Evolutionary conservation across 169 alveolate species (phyloP).

Genomic region (Cryptosporidium tyzzeri): DNA sequence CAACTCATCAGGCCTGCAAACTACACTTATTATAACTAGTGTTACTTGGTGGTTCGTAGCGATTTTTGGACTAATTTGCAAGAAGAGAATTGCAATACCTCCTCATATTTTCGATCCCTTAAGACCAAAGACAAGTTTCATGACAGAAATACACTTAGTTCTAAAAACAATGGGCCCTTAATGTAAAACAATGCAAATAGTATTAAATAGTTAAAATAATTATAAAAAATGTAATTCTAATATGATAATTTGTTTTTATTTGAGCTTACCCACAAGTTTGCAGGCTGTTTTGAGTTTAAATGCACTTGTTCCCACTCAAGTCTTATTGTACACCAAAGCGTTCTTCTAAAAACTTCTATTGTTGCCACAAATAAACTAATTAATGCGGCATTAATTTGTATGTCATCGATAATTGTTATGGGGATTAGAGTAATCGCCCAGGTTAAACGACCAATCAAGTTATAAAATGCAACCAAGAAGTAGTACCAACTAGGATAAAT

Average conservation of each 20-base stretch:
- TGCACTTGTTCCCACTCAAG: slow-evolving; percentile 77
- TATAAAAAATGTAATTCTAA: background rate
- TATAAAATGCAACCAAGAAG: slow-evolving; percentile 78
- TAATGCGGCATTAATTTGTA: slow-evolving; percentile 60
- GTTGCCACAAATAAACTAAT: slow-evolving; percentile 65
- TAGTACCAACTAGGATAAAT: slow-evolving; percentile 81
- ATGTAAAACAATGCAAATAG: background rate
- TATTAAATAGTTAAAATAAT: background rate
- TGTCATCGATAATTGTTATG: slow-evolving; percentile 77
- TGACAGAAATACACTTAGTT: slow-evolving; percentile 69
- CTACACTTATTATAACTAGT: slow-evolving; percentile 40
- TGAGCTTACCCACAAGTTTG: slow-evolving; percentile 50
- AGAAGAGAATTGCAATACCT: slow-evolving; percentile 55
- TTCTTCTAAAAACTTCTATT: slow-evolving; percentile 51
- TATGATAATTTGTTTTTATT: slow-evolving; percentile 7
- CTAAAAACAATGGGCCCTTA: slow-evolving; percentile 71
- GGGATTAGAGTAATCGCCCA: slow-evolving; percentile 88
- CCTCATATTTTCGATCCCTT: slow-evolving; percentile 73
- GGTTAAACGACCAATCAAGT: slow-evolving; percentile 82
- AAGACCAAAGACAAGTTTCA: slow-evolving; percentile 49
- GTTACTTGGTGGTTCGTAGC: slow-evolving; percentile 70
- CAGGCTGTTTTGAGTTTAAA: slow-evolving; percentile 66
- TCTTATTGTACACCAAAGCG: slow-evolving; percentile 74
- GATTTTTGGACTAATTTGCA: slow-evolving; percentile 55
- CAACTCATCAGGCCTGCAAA: slow-evolving; percentile 75